phyloP scores from a whole-genome alignment of 2,329 filamentous ascomycete genomes.

The Xylaria sp. region DNA sequence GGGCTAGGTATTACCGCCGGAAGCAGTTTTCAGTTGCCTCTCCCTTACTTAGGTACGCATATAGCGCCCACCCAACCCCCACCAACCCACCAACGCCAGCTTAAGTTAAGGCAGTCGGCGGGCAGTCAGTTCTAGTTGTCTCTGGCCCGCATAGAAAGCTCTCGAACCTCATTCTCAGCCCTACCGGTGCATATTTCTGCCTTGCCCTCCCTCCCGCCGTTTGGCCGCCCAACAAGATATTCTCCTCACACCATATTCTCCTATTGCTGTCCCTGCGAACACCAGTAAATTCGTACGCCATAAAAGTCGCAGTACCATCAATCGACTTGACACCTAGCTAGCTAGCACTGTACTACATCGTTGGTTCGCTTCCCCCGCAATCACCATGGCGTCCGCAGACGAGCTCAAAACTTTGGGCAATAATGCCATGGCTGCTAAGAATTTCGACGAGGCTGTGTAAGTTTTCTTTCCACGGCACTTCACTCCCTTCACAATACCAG shows the following conservation, averaged over 20 bases:
- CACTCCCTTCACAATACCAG: background rate
- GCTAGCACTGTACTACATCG: background rate
- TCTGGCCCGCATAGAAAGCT: conserved; percentile 42
- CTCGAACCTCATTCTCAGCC: conserved; percentile 41
- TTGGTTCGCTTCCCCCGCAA: conserved; percentile 15
- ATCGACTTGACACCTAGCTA: background rate
- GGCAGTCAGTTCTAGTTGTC: conserved; percentile 2
- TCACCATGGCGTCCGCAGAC: conserved; percentile 69
- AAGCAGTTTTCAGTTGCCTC: conserved; percentile 22
- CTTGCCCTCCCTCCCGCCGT: conserved; percentile 14
- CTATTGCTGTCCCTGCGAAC: background rate
- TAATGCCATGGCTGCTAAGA: conserved; percentile 97
- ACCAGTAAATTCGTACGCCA: conserved; percentile 13
- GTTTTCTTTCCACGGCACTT: conserved; percentile 52
- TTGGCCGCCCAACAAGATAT: background rate
- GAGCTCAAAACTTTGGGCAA: conserved; percentile 98
- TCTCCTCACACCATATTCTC: conserved; percentile 2
- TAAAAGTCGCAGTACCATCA: background rate
- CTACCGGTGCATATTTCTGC: conserved; percentile 28
- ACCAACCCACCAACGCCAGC: conserved; percentile 26
- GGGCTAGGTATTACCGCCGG: conserved; percentile 15
- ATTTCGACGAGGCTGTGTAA: conserved; percentile 95
- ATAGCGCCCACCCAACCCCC: conserved; percentile 27
- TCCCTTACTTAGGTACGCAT: background rate
- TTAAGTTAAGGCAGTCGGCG: background rate